phyloP scores from a whole-genome alignment of 1,139 yeast genomes.

The Hansenula lynferdii region DNA sequence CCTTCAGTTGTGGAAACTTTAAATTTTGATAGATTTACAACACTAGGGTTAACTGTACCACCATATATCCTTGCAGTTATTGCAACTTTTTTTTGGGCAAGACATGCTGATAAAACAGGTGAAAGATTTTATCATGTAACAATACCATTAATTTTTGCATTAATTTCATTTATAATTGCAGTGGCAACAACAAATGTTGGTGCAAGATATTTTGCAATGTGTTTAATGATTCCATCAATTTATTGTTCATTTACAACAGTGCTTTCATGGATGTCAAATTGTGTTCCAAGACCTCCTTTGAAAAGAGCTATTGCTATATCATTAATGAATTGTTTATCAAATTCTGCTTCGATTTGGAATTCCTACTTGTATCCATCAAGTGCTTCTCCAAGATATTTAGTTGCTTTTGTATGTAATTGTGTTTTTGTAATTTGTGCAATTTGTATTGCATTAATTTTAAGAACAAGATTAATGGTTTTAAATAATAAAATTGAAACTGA shows the following conservation, averaged over 20 bases:
- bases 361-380: constrained; percentile 41
- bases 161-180: constrained; percentile 48
- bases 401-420: constrained; percentile 46
- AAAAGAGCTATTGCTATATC: constrained; percentile 51
- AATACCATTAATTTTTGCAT: constrained; percentile 38
- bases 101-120: constrained; percentile 53
- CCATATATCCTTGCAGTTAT: constrained; percentile 54
- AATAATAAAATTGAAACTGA: constrained; percentile 41
- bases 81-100: constrained; percentile 48
- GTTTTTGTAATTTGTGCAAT: constrained; percentile 40
- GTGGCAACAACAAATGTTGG: constrained; percentile 52
- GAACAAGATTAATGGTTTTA: constrained; percentile 34
- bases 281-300: constrained; percentile 38
- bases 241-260: constrained; percentile 53
- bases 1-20: constrained; percentile 56
- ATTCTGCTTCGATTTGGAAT: constrained; percentile 52
- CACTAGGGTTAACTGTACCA: constrained; percentile 55
- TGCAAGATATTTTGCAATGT: constrained; percentile 58
- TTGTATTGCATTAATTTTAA: constrained; percentile 34
- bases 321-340: constrained; percentile 46
- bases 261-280: constrained; percentile 53
- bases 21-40: constrained; percentile 42
- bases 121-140: constrained; percentile 52
- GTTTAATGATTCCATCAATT: constrained; percentile 53
- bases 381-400: constrained; percentile 39